These are phyloP conservation scores for Circinella minor DNA, from an alignment of 371 early-diverging fungal species.

Conservation along the genomic window DNA sequence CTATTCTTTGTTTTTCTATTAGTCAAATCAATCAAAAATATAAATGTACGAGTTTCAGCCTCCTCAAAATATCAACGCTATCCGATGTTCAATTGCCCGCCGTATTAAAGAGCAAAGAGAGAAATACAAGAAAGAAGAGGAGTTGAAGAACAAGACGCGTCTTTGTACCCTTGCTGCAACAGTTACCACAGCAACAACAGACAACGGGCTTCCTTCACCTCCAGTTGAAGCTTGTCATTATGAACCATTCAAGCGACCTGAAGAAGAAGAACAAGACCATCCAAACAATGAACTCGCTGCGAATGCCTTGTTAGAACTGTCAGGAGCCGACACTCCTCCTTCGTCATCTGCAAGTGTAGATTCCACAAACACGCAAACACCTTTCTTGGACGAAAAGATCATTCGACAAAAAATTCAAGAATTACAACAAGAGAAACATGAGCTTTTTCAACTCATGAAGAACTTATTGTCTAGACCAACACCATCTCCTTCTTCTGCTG, in stretches of 20 bases:
- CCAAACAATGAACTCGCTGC: slow-evolving; percentile 1
- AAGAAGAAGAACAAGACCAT: slow-evolving; percentile 3
- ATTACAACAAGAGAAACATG: slow-evolving; percentile 44
- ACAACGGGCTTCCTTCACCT: slow-evolving; percentile 44
- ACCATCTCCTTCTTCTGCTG: neutral
- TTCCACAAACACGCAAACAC: too few relatives aligned
- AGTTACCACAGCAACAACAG: slow-evolving; percentile 4
- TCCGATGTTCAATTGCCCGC: slow-evolving; percentile 37
- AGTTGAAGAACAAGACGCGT: slow-evolving; percentile 5
- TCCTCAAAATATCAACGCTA: slow-evolving; percentile 39
- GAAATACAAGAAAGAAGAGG: slow-evolving; percentile 13
- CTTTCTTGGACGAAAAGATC: slow-evolving; percentile 22
- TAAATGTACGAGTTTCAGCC: slow-evolving; percentile 36
- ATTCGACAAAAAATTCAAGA: slow-evolving; percentile 38
- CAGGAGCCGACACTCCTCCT: slow-evolving; percentile 2
- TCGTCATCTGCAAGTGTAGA: slow-evolving; percentile 6
- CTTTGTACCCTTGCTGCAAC: slow-evolving; percentile 1
- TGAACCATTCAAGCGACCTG: slow-evolving; percentile 15
- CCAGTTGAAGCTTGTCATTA: slow-evolving; percentile 37
- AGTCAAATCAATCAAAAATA: neutral
- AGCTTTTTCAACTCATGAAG: slow-evolving; percentile 46
- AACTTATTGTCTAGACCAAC: slow-evolving; percentile 29
- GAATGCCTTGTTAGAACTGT: neutral
- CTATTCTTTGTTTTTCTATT: slow-evolving; percentile 3
- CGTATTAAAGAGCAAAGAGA: slow-evolving; percentile 38